Percentiles rank a stretch among this genome's conserved stretches.
Conservation (phyloP, 129 eudicot species). For the Helianthus tuberosus region DNA sequence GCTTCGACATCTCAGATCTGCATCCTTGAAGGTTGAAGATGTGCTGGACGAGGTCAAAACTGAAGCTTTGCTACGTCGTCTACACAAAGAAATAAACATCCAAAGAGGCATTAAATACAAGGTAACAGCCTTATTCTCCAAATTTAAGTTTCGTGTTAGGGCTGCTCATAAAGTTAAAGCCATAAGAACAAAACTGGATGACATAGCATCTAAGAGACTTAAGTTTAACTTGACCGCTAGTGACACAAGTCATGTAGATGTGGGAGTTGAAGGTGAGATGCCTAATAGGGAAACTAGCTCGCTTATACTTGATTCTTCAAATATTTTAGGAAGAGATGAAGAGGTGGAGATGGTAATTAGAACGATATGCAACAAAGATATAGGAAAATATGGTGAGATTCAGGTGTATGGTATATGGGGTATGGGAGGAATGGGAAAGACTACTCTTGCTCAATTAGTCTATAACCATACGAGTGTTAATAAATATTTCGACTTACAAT, state of each 20-base stretch:
- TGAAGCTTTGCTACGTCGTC: not conserved
- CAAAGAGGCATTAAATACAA: no score
- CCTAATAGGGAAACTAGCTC: slow-evolving; percentile 1
- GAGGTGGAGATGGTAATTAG: not conserved
- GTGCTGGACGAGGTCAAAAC: not conserved
- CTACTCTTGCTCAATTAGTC: no score
- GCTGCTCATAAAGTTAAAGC: not conserved
- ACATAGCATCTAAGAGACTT: not conserved
- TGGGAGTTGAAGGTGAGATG: not conserved
- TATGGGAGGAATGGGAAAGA: not conserved
- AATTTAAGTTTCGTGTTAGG: not conserved
- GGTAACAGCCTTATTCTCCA: slow-evolving; percentile 9
- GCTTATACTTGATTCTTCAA: not conserved
- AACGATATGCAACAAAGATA: not conserved
- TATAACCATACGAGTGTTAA: no score
- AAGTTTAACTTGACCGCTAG: not conserved
- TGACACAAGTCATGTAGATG: not conserved
- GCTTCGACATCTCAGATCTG: no score
- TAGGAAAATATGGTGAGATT: not conserved
- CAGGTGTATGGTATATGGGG: not conserved
- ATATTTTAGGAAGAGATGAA: not conserved
- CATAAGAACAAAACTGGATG: not conserved
- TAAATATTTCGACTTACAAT: no score
- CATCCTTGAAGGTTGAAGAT: no score
- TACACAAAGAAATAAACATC: not conserved